Evolutionary conservation across 148 eudicot genomes (phyloP).

Genomic region (Nyssa sinensis): DNA sequence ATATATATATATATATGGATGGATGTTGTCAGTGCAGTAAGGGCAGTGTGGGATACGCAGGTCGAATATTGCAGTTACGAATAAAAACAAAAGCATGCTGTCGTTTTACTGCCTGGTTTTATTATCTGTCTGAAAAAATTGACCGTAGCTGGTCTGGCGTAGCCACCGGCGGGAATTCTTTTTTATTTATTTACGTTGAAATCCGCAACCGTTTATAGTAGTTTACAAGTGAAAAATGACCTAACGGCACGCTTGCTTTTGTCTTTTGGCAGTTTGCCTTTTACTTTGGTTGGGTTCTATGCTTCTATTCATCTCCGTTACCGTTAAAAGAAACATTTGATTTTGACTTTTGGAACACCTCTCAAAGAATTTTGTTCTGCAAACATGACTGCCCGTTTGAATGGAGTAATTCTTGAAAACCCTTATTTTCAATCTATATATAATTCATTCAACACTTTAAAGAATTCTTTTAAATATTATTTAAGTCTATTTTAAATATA

Average conservation of each 20-base stretch:
- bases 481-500: too few species aligned
- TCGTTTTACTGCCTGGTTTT: background rate
- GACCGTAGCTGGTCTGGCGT: background rate
- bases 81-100: background rate
- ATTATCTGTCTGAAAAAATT: background rate
- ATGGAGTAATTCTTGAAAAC: too few species aligned
- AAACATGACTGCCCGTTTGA: background rate
- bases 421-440: too few species aligned
- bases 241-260: constrained; percentile 7
- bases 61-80: background rate
- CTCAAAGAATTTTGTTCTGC: background rate
- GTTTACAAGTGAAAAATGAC: background rate
- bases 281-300: background rate
- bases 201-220: background rate
- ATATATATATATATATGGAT: too few species aligned
- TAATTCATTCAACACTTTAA: too few species aligned
- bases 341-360: background rate
- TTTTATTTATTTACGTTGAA: constrained; percentile 2
- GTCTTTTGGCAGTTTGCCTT: background rate
- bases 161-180: constrained; percentile 7
- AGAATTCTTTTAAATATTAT: too few species aligned
- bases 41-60: background rate
- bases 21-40: too few species aligned
- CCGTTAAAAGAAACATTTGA: background rate
- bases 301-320: background rate